These are phyloP conservation scores for Scheffersomyces stambukii DNA, from an alignment of 1,139 yeast genomes.

Conservation along the genomic window DNA sequence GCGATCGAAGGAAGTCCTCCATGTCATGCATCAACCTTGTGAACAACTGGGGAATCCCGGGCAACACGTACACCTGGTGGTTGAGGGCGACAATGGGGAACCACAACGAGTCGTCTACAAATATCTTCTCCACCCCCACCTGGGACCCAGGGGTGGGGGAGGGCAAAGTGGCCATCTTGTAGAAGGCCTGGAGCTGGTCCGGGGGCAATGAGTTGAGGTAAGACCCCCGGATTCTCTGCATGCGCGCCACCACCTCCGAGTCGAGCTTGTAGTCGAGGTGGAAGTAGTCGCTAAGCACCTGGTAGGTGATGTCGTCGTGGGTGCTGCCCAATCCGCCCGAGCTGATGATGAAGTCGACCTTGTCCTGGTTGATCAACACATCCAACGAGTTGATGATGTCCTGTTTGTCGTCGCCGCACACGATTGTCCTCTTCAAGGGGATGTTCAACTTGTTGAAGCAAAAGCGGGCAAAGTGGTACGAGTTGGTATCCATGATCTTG, in stretches of 20 bases:
- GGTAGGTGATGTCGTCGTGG: constrained; percentile 84
- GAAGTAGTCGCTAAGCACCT: constrained; percentile 62
- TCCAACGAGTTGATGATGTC: constrained; percentile 58
- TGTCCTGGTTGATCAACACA: constrained; percentile 34
- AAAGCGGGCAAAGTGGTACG: constrained; percentile 62
- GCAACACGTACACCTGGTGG: constrained; percentile 62
- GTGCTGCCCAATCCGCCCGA: constrained; percentile 90
- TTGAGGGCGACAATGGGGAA: constrained; percentile 74
- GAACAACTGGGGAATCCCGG: constrained; percentile 80
- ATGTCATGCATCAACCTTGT: constrained; percentile 41
- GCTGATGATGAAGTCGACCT: constrained; percentile 69
- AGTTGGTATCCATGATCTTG: constrained; percentile 79
- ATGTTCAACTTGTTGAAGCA: constrained; percentile 53
- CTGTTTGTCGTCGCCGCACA: constrained; percentile 70
- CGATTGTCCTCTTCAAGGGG: constrained; percentile 60
- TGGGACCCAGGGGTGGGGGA: constrained; percentile 7
- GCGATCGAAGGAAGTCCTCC: constrained; percentile 19
- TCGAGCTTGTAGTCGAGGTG: constrained; percentile 49
- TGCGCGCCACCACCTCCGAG: constrained; percentile 53
- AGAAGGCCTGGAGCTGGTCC: constrained; percentile 54
- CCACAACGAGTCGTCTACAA: constrained; percentile 61
- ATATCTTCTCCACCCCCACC: constrained; percentile 43
- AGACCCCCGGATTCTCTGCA: constrained; percentile 47
- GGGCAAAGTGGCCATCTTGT: constrained; percentile 80
- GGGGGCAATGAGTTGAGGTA: constrained; percentile 33